Base-by-base conservation (phyloP, 345 rosid genomes). In the Bruguiera gymnorhiza region DNA sequence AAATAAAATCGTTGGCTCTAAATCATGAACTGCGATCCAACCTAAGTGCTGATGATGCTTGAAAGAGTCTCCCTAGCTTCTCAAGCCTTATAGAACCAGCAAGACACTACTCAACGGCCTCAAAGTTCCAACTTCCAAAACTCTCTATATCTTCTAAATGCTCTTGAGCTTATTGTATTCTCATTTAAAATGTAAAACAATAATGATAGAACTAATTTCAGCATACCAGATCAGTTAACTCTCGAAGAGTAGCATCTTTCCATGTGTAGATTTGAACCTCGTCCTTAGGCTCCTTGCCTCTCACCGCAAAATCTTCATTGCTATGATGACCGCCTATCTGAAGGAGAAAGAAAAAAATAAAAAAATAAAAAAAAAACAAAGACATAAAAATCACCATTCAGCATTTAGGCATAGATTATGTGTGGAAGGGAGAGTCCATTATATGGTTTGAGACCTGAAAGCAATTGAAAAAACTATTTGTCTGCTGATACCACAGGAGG, bases 261-360 rank as follows among this genome's bases (percentile, higher is more conserved):
- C 98, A 94, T 3, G 97, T 92, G 78, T 94, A 94, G 57, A 94
- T 91, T 72, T 89, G 98, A 80, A 91, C 98, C 85, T 92, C 97
- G 70, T 89, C 93, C 71, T 91, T 91, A 48, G 98, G 97, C 63
- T 91, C 97, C 85, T 91, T 91, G 78, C 98, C 96, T 76, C 97
- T 88, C 64, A 86, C 88, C n/a, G 96, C 92, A 86, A 87, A 94
- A 37, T 94, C 96, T 80, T 89, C 97, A 70, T 79, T 83, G 6
- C 82, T 76, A 76, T 91, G 98, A 81, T 89, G 96, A 60, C 89
- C 83, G 60, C 97, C 98, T 48, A 75, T 79, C 98, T 91, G 82
- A 32, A 46, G 34, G 4, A 2, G 11, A 34, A 8, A 24, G 6
- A 36, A 4, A 30, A 19, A 56, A 4, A 30, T 10, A 56, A 20